Evolutionary conservation across 1,284 basidiomycete genomes (phyloP), one percentile per base, ranked within the genome.

Genomic region (Pisolithus thermaeus): DNA sequence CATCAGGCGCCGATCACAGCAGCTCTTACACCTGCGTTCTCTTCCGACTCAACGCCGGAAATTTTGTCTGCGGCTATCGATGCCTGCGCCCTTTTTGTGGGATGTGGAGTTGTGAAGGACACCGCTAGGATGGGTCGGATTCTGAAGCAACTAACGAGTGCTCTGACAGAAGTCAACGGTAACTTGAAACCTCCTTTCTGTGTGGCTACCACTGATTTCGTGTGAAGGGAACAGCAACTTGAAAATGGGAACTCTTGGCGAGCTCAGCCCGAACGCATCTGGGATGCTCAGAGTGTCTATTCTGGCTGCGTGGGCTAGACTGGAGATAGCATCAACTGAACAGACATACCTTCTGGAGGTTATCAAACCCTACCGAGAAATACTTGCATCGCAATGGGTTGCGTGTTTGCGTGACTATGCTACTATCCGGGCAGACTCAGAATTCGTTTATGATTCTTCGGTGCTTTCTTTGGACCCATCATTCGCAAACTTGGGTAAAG

Each of bases 1-100:
- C 91, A 97, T 68, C 96, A 99, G 71, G 97, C 97, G 0, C 96
- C 97, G 0, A 97, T 99, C 54, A 96, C 96, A 1, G 93, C 97
- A 2, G 97, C 97, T 0, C 77, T 99, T n/a, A 99, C 95, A 0
- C 96, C 97, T 0, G 95, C 96, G 0, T 99, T 99, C 64, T 90
- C 91, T 3, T 77, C 89, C 0, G 97, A 99, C 65, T 92, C 94
- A 1, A 93, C 94, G 1, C 95, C 96, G 0, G 96, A 99, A 65
- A 96, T 99, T 22, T 67, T 98, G 32, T 91, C 95, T 0, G 84
- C 88, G 14, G 96, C 95, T 0, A 85, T 99, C 22, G 84, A 95
- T 62, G 90, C 96, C 12, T 97, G 96, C 62, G 97, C 96, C 2
- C 81, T 93, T 11, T 99, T 97, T 64, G 92, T 99, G 2, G 93